Base-by-base conservation (phyloP, 2,329 filamentous ascomycete species). In the Neonectria magnoliae region DNA sequence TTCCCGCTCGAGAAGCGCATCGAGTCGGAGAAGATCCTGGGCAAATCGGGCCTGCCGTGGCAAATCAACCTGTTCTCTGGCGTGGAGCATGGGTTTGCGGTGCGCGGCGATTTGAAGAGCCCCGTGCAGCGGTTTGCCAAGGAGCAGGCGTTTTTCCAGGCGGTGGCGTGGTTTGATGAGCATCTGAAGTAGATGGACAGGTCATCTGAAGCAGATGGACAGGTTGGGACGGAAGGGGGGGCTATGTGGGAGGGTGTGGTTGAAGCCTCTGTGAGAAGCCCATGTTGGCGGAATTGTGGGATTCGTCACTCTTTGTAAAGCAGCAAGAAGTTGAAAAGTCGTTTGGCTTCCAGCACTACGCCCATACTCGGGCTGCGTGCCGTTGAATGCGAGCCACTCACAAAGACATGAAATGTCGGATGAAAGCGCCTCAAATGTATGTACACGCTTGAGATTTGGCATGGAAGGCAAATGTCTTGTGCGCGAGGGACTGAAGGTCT, bases 111-210 rank as follows among this genome's bases (percentile, higher is more conserved):
- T 71, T 60, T 85, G 29, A 80, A 79, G 3, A 80, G 84, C 62
- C 80, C 80, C 20, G 69, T 74, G 60, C 80, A 87, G 74, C 88
- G 85, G 78, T 94, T 88, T 76, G 91, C 89, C 33, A 94, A 94
- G 84, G 91, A 95, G 80, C 85, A 89, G 76, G 92, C 93, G 1
- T 94, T 94, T 77, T 80, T 85, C 69, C 92, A 95, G 83, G 91
- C 92, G 27, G 85, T 93, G 57, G 79, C 83, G 62, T 96, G 91
- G 91, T 94, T 95, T 74, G 86, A 91, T 59, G 83, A 89, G 16
- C 81, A 75, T 56, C 64, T 80, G 22, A 10, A 53, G 10, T 67
- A 55, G 27, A 65, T 25, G 22, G 22, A n/a, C n/a, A n/a, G n/a
- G n/a, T n/a, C 81, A 75, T 56, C 64, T 80, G 22, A 10, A 53